Conservation (phyloP, 495 filamentous ascomycete species). For the Talaromyces proteolyticus region DNA sequence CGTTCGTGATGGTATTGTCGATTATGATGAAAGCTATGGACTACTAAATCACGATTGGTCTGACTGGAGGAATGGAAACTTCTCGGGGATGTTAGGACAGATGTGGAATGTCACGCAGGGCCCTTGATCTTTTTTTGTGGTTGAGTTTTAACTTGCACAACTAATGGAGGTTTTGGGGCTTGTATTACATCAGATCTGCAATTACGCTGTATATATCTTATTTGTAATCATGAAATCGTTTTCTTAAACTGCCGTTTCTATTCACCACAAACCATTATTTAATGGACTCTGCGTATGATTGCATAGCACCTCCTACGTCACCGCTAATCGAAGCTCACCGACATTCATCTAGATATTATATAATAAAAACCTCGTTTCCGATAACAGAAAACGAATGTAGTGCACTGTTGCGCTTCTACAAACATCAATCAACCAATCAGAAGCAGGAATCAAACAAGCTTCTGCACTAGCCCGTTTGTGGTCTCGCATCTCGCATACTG, state of each 20-base stretch:
- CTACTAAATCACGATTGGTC: constrained; percentile 5
- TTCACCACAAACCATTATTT: background rate
- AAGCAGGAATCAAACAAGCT: background rate
- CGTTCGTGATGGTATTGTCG: constrained; percentile 44
- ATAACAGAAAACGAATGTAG: background rate
- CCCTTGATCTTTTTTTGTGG: background rate
- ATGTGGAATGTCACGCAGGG: constrained; percentile 4
- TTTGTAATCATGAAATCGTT: too few species aligned
- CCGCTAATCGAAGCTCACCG: too few species aligned
- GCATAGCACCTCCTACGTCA: background rate
- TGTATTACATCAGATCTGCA: too few species aligned
- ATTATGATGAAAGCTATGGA: constrained; percentile 31
- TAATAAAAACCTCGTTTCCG: too few species aligned
- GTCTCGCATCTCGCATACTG: background rate
- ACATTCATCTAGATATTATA: too few species aligned
- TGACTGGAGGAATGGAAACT: constrained; percentile 2
- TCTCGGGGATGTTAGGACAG: background rate
- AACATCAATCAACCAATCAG: background rate
- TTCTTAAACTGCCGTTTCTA: too few species aligned
- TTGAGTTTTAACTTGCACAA: background rate
- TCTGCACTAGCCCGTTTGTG: background rate
- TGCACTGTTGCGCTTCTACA: background rate
- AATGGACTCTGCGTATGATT: background rate
- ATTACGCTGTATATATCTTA: too few species aligned
- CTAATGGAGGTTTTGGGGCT: too few species aligned